phyloP scores from a whole-genome alignment of 306 rosid genomes.

The Astragalus glycyphyllos region DNA sequence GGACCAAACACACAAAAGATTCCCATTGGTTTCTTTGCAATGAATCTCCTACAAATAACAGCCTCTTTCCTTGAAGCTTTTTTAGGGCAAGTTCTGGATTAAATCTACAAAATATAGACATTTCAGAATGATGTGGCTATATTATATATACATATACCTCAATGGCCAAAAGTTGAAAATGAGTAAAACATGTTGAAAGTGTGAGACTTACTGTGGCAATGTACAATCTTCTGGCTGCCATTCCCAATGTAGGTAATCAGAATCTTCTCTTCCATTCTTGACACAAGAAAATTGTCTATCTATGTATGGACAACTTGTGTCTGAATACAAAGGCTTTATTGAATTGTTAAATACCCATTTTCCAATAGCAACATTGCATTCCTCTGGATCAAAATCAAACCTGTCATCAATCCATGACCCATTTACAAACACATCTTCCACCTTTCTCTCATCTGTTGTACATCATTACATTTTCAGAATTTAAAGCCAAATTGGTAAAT shows the following conservation, averaged over 20 bases:
- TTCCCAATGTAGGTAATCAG: slow-evolving; percentile 86
- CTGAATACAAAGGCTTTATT: slow-evolving; percentile 72
- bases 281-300: slow-evolving; percentile 88
- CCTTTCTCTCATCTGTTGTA: slow-evolving; percentile 51
- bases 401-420: slow-evolving; percentile 73
- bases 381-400: slow-evolving; percentile 87
- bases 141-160: slow-evolving; percentile 12
- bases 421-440: slow-evolving; percentile 47
- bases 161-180: neutral
- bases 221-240: slow-evolving; percentile 97
- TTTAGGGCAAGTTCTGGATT: slow-evolving; percentile 72
- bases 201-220: slow-evolving; percentile 64
- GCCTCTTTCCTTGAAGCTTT: slow-evolving; percentile 78
- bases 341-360: slow-evolving; percentile 88
- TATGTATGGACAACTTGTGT: slow-evolving; percentile 80
- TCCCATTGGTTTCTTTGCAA: slow-evolving; percentile 96
- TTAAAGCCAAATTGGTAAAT: neutral
- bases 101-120: slow-evolving; percentile 53
- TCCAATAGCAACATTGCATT: slow-evolving; percentile 83
- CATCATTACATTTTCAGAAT: neutral
- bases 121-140: slow-evolving; percentile 16
- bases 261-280: slow-evolving; percentile 79
- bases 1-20: slow-evolving; percentile 88
- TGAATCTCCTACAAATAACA: slow-evolving; percentile 93
- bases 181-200: neutral